phyloP scores from a whole-genome alignment of 169 alveolate species.

The Plasmodium blacklocki region DNA sequence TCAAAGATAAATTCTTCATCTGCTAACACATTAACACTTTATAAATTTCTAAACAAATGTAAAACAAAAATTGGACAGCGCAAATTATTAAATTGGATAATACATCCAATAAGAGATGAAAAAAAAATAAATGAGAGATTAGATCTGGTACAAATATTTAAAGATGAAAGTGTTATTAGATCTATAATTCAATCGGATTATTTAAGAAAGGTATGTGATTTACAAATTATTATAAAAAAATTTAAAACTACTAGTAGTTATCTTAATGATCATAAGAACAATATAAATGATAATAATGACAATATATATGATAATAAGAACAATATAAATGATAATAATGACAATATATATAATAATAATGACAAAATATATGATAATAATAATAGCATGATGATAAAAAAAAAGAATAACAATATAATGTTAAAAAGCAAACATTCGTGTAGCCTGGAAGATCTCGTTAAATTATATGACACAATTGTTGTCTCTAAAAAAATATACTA shows the following conservation, averaged over 20 bases:
- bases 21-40: conserved; percentile 75
- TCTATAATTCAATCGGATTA: conserved; percentile 83
- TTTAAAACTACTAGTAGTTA: conserved; percentile 36
- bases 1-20: too few relatives aligned
- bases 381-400: conserved; percentile 7
- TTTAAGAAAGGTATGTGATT: conserved; percentile 88
- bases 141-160: conserved; percentile 95
- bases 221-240: conserved; percentile 80
- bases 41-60: conserved; percentile 92
- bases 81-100: conserved; percentile 93
- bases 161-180: conserved; percentile 76
- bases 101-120: conserved; percentile 95
- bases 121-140: conserved; percentile 92
- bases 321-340: not conserved
- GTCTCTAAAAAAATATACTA: conserved; percentile 60
- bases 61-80: conserved; percentile 95
- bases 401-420: conserved; percentile 4
- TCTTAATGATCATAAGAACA: not conserved
- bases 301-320: not conserved
- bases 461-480: conserved; percentile 77
- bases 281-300: not conserved
- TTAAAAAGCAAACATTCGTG: conserved; percentile 9
- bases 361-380: conserved; percentile 9
- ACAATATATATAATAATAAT: not conserved
- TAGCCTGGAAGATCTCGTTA: conserved; percentile 78